Conservation (phyloP, 2,329 filamentous ascomycete species). For the Claviceps sorghi region DNA sequence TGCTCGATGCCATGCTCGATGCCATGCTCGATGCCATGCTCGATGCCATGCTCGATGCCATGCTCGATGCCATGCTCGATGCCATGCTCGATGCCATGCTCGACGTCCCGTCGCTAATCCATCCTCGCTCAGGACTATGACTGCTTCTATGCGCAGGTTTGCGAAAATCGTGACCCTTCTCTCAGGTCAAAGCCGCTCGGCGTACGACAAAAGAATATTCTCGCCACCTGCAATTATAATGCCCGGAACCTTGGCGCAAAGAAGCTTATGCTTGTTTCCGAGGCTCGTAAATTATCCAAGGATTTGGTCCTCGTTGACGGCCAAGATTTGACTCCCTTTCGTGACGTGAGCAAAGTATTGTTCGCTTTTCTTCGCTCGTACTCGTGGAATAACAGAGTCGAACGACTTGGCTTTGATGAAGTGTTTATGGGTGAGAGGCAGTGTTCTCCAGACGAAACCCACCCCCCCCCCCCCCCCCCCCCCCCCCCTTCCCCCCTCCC, state of each 20-base stretch:
- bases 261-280: constrained; percentile 75
- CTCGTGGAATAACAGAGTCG: constrained; percentile 65
- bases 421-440: constrained; percentile 36
- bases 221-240: constrained; percentile 89
- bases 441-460: neutral
- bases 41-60: no score
- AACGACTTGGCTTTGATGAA: constrained; percentile 84
- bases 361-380: constrained; percentile 58
- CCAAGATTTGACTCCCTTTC: constrained; percentile 73
- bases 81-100: neutral
- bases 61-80: no score
- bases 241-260: constrained; percentile 57
- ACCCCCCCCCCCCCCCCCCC: no score
- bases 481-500: no score
- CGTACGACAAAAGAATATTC: constrained; percentile 83
- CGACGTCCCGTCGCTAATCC: neutral
- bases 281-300: constrained; percentile 67
- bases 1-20: no score
- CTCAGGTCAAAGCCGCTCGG: constrained; percentile 63
- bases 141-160: constrained; percentile 89
- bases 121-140: constrained; percentile 49
- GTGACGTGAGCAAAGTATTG: constrained; percentile 70
- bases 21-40: no score
- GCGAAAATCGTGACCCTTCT: constrained; percentile 64
- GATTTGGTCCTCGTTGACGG: constrained; percentile 76